Percentiles rank a stretch among this genome's conserved stretches.
Conservation (phyloP, 495 filamentous ascomycete species). For the Aspergillus leporis region DNA sequence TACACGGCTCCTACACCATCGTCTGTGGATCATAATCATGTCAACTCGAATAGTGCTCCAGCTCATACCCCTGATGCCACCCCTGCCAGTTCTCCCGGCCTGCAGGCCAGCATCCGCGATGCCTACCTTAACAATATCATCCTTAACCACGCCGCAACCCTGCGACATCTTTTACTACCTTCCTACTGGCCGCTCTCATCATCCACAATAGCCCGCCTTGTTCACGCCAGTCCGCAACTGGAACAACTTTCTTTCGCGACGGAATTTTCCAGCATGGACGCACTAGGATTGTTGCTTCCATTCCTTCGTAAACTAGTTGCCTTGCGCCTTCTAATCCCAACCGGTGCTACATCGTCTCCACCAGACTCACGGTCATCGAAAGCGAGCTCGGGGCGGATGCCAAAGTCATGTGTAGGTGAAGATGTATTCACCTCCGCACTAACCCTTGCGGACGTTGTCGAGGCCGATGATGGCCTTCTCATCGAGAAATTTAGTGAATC, state of each 20-base stretch:
- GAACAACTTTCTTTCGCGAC: slow-evolving; percentile 58
- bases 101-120: slow-evolving; percentile 39
- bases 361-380: neutral
- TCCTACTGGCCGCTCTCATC: slow-evolving; percentile 55
- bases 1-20: slow-evolving; percentile 34
- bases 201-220: slow-evolving; percentile 49
- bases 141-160: slow-evolving; percentile 48
- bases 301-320: slow-evolving; percentile 49
- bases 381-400: neutral
- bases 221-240: slow-evolving; percentile 56
- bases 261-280: slow-evolving; percentile 44
- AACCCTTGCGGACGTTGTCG: slow-evolving; percentile 35
- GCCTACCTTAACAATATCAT: slow-evolving; percentile 46
- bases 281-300: slow-evolving; percentile 44
- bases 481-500: slow-evolving; percentile 33
- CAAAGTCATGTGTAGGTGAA: slow-evolving; percentile 2
- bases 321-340: slow-evolving; percentile 45
- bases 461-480: slow-evolving; percentile 38
- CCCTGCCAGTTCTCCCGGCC: slow-evolving; percentile 27
- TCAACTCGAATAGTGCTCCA: slow-evolving; percentile 16
- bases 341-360: slow-evolving; percentile 20
- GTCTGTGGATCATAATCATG: slow-evolving; percentile 18
- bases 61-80: slow-evolving; percentile 28
- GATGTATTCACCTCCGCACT: slow-evolving; percentile 23
- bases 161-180: slow-evolving; percentile 58